These are phyloP conservation scores for Rasamsonia emersonii DNA, from an alignment of 2,329 filamentous ascomycete genomes.

Conservation along the genomic window DNA sequence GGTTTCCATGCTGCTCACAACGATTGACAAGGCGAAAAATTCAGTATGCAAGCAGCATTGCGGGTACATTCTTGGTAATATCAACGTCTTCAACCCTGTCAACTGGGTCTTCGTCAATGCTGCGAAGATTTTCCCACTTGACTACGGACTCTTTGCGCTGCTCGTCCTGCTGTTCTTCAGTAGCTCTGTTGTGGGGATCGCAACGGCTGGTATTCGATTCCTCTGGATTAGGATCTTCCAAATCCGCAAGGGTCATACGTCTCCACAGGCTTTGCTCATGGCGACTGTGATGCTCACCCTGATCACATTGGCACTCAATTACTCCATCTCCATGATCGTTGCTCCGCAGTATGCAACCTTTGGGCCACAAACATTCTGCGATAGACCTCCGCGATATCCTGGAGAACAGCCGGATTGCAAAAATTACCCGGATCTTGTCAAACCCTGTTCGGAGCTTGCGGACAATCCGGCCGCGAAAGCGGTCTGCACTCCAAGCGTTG, in stretches of 20 bases:
- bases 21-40: constrained; percentile 93
- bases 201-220: constrained; percentile 85
- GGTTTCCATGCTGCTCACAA: constrained; percentile 89
- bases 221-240: constrained; percentile 91
- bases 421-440: constrained; percentile 57
- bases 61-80: constrained; percentile 80
- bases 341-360: constrained; percentile 93
- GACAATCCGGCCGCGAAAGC: constrained; percentile 61
- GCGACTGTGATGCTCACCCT: constrained; percentile 85
- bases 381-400: constrained; percentile 52
- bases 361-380: constrained; percentile 90
- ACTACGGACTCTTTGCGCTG: constrained; percentile 82
- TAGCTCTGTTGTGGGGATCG: constrained; percentile 78
- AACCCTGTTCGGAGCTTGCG: constrained; percentile 70
- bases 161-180: constrained; percentile 81
- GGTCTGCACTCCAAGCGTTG: constrained; percentile 84
- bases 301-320: constrained; percentile 86
- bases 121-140: constrained; percentile 76
- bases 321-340: constrained; percentile 84
- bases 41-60: constrained; percentile 84
- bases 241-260: constrained; percentile 79
- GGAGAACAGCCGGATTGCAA: constrained; percentile 68
- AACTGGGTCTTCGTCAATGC: constrained; percentile 82
- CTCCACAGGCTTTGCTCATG: constrained; percentile 83
- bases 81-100: constrained; percentile 89